These are phyloP conservation scores for Sanguinoderma infundibulare DNA, from an alignment of 1,284 basidiomycete genomes.

Conservation along the genomic window DNA sequence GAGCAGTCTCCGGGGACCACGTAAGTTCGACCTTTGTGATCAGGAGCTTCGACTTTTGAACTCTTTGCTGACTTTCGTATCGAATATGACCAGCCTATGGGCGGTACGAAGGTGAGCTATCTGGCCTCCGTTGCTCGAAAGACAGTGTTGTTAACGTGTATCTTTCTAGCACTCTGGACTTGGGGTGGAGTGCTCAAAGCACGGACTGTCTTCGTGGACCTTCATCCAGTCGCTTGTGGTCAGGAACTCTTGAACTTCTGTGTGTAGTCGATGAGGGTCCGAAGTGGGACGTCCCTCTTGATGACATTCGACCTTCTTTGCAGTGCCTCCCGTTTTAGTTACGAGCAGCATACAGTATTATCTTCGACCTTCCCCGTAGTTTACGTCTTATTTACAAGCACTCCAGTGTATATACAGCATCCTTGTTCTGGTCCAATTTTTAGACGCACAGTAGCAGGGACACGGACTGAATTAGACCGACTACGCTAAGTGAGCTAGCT, in stretches of 20 bases:
- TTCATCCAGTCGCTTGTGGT: constrained; percentile 8
- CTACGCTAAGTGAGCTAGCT: too few relatives aligned
- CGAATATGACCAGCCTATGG: constrained; percentile 4
- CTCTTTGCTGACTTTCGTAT: not conserved
- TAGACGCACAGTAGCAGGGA: too few relatives aligned
- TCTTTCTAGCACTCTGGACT: constrained; percentile 7
- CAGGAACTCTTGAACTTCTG: not conserved
- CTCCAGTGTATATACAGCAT: too few relatives aligned
- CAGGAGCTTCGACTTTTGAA: not conserved
- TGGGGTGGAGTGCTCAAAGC: constrained; percentile 11
- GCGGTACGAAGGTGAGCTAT: constrained; percentile 10
- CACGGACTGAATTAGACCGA: too few relatives aligned
- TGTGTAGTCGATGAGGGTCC: not conserved
- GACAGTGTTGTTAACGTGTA: not conserved
- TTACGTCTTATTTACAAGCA: too few relatives aligned
- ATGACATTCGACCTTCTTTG: too few relatives aligned
- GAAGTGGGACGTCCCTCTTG: not conserved
- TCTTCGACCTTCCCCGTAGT: too few relatives aligned
- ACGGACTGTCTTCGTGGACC: constrained; percentile 20
- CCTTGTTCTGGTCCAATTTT: too few relatives aligned
- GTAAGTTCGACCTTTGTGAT: constrained; percentile 4
- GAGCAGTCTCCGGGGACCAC: constrained; percentile 4
- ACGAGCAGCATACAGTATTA: too few relatives aligned
- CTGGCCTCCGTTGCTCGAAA: not conserved
- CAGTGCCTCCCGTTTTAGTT: too few relatives aligned